Evolutionary conservation across 306 rosid genomes (phyloP).

Genomic region (Arachis stenosperma): DNA sequence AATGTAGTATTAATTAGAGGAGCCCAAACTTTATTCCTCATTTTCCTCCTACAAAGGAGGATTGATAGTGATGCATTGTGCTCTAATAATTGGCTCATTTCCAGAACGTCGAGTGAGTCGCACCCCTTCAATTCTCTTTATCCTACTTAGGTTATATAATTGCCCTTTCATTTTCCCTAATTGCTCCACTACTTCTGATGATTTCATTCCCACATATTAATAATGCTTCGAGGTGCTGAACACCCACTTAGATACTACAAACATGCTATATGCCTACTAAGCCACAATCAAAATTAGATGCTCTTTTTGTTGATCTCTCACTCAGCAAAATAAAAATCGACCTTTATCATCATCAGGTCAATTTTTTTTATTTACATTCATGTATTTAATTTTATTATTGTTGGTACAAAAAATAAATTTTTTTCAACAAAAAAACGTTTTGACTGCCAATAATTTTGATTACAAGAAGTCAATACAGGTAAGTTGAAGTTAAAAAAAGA

Average conservation of each 20-base stretch:
- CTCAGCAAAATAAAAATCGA: neutral
- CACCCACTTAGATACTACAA: neutral
- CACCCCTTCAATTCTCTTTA: neutral
- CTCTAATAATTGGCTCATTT: conserved; percentile 6
- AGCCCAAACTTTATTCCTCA: conserved; percentile 14
- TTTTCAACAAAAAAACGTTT: too few species aligned
- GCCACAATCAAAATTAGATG: neutral
- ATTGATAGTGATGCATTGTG: conserved; percentile 16
- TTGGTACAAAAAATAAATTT: too few species aligned
- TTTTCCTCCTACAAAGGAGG: conserved; percentile 25
- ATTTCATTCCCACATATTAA: neutral
- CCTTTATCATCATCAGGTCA: too few species aligned
- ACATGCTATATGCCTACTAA: conserved; percentile 12
- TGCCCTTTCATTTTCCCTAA: neutral
- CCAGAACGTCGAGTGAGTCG: neutral
- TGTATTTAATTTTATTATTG: neutral
- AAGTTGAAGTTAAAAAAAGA: too few species aligned
- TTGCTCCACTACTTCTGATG: conserved; percentile 26
- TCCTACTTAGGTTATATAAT: neutral
- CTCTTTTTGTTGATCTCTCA: neutral
- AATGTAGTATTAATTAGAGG: neutral
- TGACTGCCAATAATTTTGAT: too few species aligned
- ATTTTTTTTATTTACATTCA: neutral
- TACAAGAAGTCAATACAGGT: too few species aligned
- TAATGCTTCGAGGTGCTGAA: neutral